Base-by-base conservation (phyloP, 2,329 filamentous ascomycete genomes). In the Mycosphaerella arachidis region DNA sequence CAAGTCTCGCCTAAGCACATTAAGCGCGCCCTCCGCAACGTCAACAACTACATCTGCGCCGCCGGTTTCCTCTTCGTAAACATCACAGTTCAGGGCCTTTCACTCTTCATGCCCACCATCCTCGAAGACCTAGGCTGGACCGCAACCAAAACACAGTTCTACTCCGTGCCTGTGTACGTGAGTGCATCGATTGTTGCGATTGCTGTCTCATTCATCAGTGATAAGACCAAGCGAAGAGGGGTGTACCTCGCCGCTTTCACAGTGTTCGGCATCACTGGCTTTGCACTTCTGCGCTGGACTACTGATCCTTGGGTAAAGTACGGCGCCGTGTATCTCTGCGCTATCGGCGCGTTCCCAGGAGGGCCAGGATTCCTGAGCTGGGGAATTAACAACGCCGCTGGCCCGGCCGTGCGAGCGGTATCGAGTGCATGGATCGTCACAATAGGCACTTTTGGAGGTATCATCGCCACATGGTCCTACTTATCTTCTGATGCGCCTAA, bases 41-140 rank as follows among this genome's bases (percentile, higher is more conserved):
- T 86, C 68, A 84, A 84, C 72, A 85, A 84, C 73, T 82, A 82
- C 67, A 80, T 84, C 45, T 85, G 82, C 68, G 82, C 81, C 1
- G 67, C 79, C 5, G 82, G 82, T 6, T 85, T 85, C 75, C 83
- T 85, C 73, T 75, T 80, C 66, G 82, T 84, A 74, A 85, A 86
- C 71, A 35, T 86, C 66, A 84, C 82, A 0, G 82, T 86, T 10
- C 77, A 78, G 64, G 75, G 73, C 20, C 73, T 78, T 50, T 71
- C 74, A 1, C 66, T 78, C 3, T 77, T 76, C 66, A 67, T 78
- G 20, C 76, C 74, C 0, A 88, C 87, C 0, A 60, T 69, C 20
- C 86, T 90, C 35, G 76, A 81, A 59, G 88, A 86, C 6, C 80
- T 90, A 5, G 81, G 84, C n/a, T 89, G 87, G 71, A 79, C 74